Evolutionary conservation across 2,329 filamentous ascomycete species (phyloP), one percentile per base, ranked within the genome.

Genomic region (Cylindrodendrum hubeiense): DNA sequence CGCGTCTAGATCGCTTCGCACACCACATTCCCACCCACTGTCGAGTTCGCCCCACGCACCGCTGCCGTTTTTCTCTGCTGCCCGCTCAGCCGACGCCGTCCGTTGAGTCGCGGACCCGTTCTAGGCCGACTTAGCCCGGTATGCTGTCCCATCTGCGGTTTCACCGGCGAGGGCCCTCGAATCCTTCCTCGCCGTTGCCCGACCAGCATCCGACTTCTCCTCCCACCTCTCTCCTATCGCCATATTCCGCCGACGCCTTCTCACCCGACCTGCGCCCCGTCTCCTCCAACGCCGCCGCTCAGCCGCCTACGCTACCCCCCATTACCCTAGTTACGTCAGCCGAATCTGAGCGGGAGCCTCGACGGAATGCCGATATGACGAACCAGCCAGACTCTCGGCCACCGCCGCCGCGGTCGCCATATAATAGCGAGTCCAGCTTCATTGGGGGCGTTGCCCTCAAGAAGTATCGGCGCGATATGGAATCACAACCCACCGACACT

Each of bases 111-210:
- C 55, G 39, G 60, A 57, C 60, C 64, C 69, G 69, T 55, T 39
- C 44, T 55, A 60, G 61, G 66, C 67, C 64, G 62, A 68, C 65
- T 47, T 51, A 66, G 69, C 68, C 71, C 67, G 69, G 63, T 67
- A 86, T 87, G 85, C 80, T 86, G 57, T 86, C 84, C 69, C 83
- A 86, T 77, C 81, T 89, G 51, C 86, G 86, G 73, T 88, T 89
- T 78, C 87, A 89, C 72, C 85, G 87, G 71, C 85, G 86, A 73
- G 86, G 81, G 51, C 82, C 83, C 70, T 88, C 86, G 60, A 87
- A 84, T 78, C 86, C 87, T 66, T 81, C 83, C 24, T 88, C 87
- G 34, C 86, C 87, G 5, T 75, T 82, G 26, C 80, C 83, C 57
- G 86, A 88, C 61, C 83, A 82, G 61, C 74, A 80, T 41, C 84